Conservation (phyloP, 2,329 filamentous ascomycete species). For the Aspergillus hiratsukae region DNA sequence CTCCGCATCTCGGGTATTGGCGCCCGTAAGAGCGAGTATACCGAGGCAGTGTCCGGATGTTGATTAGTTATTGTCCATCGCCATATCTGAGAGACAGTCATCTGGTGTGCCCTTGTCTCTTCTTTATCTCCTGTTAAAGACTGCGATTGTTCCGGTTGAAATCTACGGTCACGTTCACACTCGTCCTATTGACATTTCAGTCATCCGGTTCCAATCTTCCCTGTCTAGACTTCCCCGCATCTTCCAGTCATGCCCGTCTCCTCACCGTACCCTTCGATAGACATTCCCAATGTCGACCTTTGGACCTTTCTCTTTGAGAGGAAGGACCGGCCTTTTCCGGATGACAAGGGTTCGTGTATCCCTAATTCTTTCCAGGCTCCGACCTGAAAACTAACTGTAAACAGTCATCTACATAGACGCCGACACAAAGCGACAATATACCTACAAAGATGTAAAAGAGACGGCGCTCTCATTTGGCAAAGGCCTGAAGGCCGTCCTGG, state of each 20-base stretch:
- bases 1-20: background rate
- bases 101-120: background rate
- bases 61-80: background rate
- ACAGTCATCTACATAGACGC: slow-evolving; percentile 76
- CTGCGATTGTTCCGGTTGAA: background rate
- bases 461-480: slow-evolving; percentile 72
- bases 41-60: background rate
- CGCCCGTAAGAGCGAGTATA: background rate
- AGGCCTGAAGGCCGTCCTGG: slow-evolving; percentile 68
- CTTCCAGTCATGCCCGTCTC: slow-evolving; percentile 61
- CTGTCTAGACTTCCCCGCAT: slow-evolving; percentile 14
- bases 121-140: background rate
- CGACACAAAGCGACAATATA: slow-evolving; percentile 66
- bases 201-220: background rate
- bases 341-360: slow-evolving; percentile 62
- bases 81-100: background rate
- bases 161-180: background rate
- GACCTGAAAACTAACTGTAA: slow-evolving; percentile 7
- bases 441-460: slow-evolving; percentile 61
- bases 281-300: slow-evolving; percentile 70
- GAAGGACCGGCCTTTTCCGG: slow-evolving; percentile 60
- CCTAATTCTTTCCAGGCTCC: background rate
- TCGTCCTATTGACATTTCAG: background rate
- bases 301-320: slow-evolving; percentile 75
- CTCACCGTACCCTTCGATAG: slow-evolving; percentile 60